These are phyloP conservation scores for Talaromyces albobiverticillius DNA, from an alignment of 2,329 filamentous ascomycete species.

Conservation along the genomic window DNA sequence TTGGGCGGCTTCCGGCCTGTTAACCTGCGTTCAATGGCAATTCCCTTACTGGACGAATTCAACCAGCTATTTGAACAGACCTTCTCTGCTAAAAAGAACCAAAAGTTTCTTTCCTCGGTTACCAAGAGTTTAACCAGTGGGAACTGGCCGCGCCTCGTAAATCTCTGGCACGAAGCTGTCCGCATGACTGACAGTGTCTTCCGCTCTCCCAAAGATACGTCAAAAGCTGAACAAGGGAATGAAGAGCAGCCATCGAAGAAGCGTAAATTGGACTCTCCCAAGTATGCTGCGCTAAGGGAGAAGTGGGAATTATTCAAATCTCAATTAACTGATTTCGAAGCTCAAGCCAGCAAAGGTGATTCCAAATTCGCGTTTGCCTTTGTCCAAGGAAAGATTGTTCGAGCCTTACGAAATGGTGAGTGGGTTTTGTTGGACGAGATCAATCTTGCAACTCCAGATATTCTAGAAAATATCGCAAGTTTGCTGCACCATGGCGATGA, in stretches of 20 bases:
- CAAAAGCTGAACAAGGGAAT: slow-evolving; percentile 37
- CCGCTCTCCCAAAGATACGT: slow-evolving; percentile 50
- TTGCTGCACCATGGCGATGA: slow-evolving; percentile 71
- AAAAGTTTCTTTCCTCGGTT: slow-evolving; percentile 78
- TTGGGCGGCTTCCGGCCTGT: slow-evolving; percentile 96
- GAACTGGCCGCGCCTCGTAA: slow-evolving; percentile 83
- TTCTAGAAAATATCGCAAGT: slow-evolving; percentile 88
- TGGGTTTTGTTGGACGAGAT: slow-evolving; percentile 98
- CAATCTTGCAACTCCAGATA: slow-evolving; percentile 92
- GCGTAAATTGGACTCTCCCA: slow-evolving; percentile 57
- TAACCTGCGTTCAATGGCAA: slow-evolving; percentile 79
- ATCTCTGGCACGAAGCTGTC: slow-evolving; percentile 83
- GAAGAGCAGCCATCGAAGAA: slow-evolving; percentile 70
- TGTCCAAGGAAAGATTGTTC: slow-evolving; percentile 91
- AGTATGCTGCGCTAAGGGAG: slow-evolving; percentile 55
- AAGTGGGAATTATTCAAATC: slow-evolving; percentile 79
- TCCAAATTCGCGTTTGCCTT: slow-evolving; percentile 91
- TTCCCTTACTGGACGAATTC: slow-evolving; percentile 91
- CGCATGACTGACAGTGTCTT: slow-evolving; percentile 78
- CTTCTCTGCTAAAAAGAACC: slow-evolving; percentile 84
- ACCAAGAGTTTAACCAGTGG: slow-evolving; percentile 74
- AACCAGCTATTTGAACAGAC: slow-evolving; percentile 83
- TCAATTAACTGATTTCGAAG: slow-evolving; percentile 73
- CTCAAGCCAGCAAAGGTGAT: slow-evolving; percentile 68
- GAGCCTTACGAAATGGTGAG: slow-evolving; percentile 91